A percentile compares a stretch with the other conserved stretches of the same genome.
phyloP scores from a whole-genome alignment of 1,139 yeast species.

The Blastobotrys indianensis region DNA sequence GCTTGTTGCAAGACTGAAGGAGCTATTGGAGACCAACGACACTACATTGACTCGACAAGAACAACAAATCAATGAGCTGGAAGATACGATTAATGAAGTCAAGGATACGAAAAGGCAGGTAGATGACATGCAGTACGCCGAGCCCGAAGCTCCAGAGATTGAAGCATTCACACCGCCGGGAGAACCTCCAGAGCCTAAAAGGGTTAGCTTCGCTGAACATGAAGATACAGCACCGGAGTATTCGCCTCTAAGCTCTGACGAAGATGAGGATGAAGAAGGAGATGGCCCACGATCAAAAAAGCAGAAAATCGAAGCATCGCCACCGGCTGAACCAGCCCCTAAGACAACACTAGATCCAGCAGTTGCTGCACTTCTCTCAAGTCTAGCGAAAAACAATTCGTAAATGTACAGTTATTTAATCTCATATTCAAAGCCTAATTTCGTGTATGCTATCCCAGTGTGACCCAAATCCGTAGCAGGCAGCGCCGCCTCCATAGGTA shows the following conservation, averaged over 20 bases:
- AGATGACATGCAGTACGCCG: slow-evolving; percentile 37
- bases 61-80: slow-evolving; percentile 39
- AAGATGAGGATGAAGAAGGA: slow-evolving; percentile 29
- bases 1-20: slow-evolving; percentile 41
- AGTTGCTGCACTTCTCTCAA: slow-evolving; percentile 29
- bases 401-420: not conserved
- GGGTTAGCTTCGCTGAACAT: not conserved
- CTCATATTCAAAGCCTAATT: not conserved
- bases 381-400: slow-evolving; percentile 11
- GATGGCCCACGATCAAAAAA: slow-evolving; percentile 29
- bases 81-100: slow-evolving; percentile 38
- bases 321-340: too few species aligned
- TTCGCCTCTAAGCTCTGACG: slow-evolving; percentile 33
- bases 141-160: slow-evolving; percentile 8
- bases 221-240: slow-evolving; percentile 39
- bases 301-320: slow-evolving; percentile 17
- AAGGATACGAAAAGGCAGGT: slow-evolving; percentile 43
- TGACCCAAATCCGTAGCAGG: slow-evolving; percentile 79
- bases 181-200: slow-evolving; percentile 7
- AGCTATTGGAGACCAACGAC: slow-evolving; percentile 38
- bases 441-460: slow-evolving; percentile 43
- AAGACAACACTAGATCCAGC: slow-evolving; percentile 25
- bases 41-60: slow-evolving; percentile 45
- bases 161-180: slow-evolving; percentile 17
- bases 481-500: slow-evolving; percentile 70